These are phyloP conservation scores for Bromus sterilis DNA, from an alignment of 176 grass and related monocot genomes.

Conservation along the genomic window DNA sequence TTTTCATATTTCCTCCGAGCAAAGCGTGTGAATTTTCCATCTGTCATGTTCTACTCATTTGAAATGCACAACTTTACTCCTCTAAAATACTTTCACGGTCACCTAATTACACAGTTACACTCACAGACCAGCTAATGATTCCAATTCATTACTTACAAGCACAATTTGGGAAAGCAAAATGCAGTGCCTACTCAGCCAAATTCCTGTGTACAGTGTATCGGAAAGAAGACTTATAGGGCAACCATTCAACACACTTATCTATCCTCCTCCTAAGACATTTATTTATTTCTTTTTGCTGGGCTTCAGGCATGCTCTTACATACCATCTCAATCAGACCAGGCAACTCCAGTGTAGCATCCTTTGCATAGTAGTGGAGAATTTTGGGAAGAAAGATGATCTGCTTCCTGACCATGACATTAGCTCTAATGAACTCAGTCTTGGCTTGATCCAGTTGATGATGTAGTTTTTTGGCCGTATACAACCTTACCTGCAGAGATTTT, in stretches of 20 bases:
- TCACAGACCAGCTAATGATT: background rate
- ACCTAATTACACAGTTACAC: constrained; percentile 19
- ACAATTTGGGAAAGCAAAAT: constrained; percentile 7
- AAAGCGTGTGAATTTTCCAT: constrained; percentile 10
- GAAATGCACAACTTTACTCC: background rate
- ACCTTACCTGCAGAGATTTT: constrained; percentile 60
- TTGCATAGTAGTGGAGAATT: constrained; percentile 72
- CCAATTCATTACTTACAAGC: constrained; percentile 22
- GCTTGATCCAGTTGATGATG: constrained; percentile 67
- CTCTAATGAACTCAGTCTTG: constrained; percentile 65
- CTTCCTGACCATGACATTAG: constrained; percentile 53
- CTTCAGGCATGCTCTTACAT: constrained; percentile 64
- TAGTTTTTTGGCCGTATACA: constrained; percentile 74
- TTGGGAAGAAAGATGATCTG: constrained; percentile 76
- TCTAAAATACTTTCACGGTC: background rate
- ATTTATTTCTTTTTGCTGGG: constrained; percentile 48
- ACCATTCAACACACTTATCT: constrained; percentile 77
- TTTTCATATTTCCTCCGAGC: background rate
- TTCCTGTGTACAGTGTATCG: constrained; percentile 77
- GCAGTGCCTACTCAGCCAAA: constrained; percentile 44
- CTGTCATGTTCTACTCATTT: background rate
- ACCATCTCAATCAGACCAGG: constrained; percentile 57
- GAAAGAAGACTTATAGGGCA: constrained; percentile 81
- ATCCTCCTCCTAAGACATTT: constrained; percentile 51
- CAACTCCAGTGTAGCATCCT: constrained; percentile 65